Conservation (phyloP, 345 rosid species). For the Salix dunnii region DNA sequence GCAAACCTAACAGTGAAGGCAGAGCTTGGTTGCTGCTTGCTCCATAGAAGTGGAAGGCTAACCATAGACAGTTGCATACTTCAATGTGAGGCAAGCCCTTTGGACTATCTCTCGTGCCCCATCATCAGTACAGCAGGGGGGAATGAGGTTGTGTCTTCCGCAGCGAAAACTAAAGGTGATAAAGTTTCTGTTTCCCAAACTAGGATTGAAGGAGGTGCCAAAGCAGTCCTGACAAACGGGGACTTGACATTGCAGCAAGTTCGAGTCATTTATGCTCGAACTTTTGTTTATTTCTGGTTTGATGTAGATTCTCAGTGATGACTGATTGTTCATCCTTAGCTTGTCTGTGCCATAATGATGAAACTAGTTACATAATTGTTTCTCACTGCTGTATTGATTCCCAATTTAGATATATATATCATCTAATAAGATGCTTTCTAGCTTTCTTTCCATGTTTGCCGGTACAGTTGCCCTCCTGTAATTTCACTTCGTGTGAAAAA, state of each 20-base stretch:
- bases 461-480: too few relatives aligned
- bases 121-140: constrained; percentile 71
- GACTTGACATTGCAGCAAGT: constrained; percentile 79
- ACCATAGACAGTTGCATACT: constrained; percentile 88
- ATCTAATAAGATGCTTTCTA: background rate
- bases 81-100: constrained; percentile 74
- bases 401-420: background rate
- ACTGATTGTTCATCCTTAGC: background rate
- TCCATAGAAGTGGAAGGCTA: constrained; percentile 81
- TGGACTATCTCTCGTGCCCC: constrained; percentile 87
- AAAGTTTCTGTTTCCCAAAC: constrained; percentile 68
- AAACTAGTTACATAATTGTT: background rate
- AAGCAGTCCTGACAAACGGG: constrained; percentile 76
- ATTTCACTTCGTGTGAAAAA: too few relatives aligned
- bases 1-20: constrained; percentile 78
- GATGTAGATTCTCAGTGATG: constrained; percentile 39
- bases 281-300: constrained; percentile 81
- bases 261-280: constrained; percentile 71
- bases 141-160: constrained; percentile 27
- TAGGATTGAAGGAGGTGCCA: constrained; percentile 89
- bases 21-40: constrained; percentile 95
- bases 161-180: constrained; percentile 37
- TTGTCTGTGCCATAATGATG: background rate
- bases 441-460: background rate
- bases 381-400: background rate